Evolutionary conservation across 2,329 filamentous ascomycete genomes (phyloP), one percentile per base, ranked within the genome.

Genomic region (Penicillium sp.): DNA sequence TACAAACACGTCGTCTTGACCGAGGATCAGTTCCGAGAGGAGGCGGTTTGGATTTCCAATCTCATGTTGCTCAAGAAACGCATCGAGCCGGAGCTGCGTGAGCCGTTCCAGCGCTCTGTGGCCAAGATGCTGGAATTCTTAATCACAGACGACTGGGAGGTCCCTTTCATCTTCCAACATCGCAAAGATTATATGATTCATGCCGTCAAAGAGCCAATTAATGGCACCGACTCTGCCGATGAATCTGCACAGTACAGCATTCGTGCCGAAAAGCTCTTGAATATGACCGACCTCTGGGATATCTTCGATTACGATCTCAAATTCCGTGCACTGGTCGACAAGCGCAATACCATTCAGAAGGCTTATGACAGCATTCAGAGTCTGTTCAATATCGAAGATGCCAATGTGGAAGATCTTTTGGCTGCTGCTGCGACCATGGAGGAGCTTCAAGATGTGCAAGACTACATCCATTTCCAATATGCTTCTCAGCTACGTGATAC

Each of bases 171-270:
- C 65, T 97, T 97, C 75, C 93, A 97, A 74, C 95, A 99, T 71
- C 91, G 95, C 59, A 96, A 97, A 75, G 95, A 99, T 73, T 99
- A 98, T 71, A 84, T 99, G 44, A 96, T 99, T 55, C 91, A 98
- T 69, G 90, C 90, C 24, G 88, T 88, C 63, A 92, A 90, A 70
- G 77, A 82, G n/a, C 79, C 82, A 39, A 82, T 84, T 7, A 87
- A 78, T 72, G 87, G 70, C 75, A 80, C 85, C 61, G 82, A 87
- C 56, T 88, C 93, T 63, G 83, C 84, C 9, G 87, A 91, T 66
- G 86, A 84, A 1, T 86, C 88, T 6, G 59, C 60, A 1, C 87
- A 91, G 57, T 90, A 87, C 69, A 87, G 87, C 55, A 86, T 93
- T 56, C 80, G 79, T 58, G 92, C 93, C 1, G 90, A 96, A 76